Evolutionary conservation across 176 grass and related monocot species (phyloP), one percentile per base, ranked within the genome.

Genomic region (Avena atlantica): DNA sequence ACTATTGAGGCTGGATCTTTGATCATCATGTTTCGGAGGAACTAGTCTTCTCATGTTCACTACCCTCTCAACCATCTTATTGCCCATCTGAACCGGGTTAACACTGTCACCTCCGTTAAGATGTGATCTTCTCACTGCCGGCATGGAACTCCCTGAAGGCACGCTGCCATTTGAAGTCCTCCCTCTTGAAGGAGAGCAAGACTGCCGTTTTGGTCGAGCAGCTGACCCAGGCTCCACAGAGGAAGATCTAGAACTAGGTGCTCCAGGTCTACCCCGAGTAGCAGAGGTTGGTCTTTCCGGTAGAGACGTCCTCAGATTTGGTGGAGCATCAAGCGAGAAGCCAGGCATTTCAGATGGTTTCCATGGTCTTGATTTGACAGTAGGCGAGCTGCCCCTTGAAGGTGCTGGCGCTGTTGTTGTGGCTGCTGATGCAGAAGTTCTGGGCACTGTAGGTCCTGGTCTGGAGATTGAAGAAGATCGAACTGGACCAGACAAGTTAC

Each of bases 31-130:
- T 86, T 94, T 98, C 61, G 97, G 94, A 34, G 97, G 97, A 53
- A 63, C 92, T 81, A 98, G 70, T 80, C 97, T 92, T 92, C 97
- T 92, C 94, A 96, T 96, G 72, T 96, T 92, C 50, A 98, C 97
- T 81, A 96, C 91, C 44, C 94, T 89, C 85, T 98, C 97, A 82
- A 98, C 97, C 94, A 95, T 96, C 89, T 98, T 96, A 86, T 89
- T 96, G 79, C 92, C 97, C 79, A 96, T 96, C 63, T 79, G 90
- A 55, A 98, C 93, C 25, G 90, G 97, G 80, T 98, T 96, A 17
- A 90, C 85, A 67, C 57, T 92, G 85, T 84, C 83, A 68, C 83
- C 79, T 21, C 78, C 84, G 17, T 91, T 94, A 74, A 89, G 69
- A 69, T 95, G 93, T 78, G 83, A 88, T 86, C 93, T 95, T 87